Conservation (phyloP, 805 yeast genomes). For the Ogataea dorogensis region DNA sequence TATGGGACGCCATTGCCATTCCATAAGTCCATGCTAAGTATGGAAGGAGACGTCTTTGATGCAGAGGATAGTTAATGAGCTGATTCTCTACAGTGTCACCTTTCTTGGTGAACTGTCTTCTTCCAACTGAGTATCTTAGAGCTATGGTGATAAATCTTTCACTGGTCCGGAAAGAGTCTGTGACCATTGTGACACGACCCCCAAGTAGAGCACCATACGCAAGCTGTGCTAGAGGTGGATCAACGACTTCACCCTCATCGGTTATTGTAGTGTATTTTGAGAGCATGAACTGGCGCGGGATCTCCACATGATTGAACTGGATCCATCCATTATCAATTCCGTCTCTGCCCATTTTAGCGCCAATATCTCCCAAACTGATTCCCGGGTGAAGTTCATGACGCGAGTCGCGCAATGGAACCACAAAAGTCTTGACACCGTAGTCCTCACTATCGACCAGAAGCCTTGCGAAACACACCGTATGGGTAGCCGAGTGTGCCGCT, state of each 20-base stretch:
- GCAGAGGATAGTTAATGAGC: constrained; percentile 82
- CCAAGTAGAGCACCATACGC: constrained; percentile 84
- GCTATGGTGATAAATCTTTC: constrained; percentile 83
- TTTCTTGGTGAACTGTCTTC: constrained; percentile 71
- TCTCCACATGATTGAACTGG: constrained; percentile 78
- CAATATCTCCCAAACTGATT: constrained; percentile 84
- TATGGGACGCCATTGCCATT: constrained; percentile 66
- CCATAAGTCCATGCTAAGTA: constrained; percentile 76
- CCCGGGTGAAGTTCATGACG: constrained; percentile 77
- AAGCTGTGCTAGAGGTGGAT: constrained; percentile 85
- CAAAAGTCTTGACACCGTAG: constrained; percentile 89
- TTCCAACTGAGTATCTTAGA: constrained; percentile 81
- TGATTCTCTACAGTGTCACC: constrained; percentile 56
- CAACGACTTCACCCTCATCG: constrained; percentile 63
- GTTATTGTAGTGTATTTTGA: constrained; percentile 74
- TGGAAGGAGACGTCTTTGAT: constrained; percentile 87
- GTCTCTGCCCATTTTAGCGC: constrained; percentile 93
- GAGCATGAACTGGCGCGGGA: constrained; percentile 82
- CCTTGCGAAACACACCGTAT: constrained; percentile 81
- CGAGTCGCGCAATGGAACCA: constrained; percentile 82
- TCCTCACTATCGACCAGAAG: constrained; percentile 78
- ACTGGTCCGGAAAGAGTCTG: constrained; percentile 78
- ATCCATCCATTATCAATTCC: constrained; percentile 98
- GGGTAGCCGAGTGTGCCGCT: constrained; percentile 93
- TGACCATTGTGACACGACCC: constrained; percentile 89